phyloP scores from a whole-genome alignment of 345 rosid genomes.

The Gossypium bickii region DNA sequence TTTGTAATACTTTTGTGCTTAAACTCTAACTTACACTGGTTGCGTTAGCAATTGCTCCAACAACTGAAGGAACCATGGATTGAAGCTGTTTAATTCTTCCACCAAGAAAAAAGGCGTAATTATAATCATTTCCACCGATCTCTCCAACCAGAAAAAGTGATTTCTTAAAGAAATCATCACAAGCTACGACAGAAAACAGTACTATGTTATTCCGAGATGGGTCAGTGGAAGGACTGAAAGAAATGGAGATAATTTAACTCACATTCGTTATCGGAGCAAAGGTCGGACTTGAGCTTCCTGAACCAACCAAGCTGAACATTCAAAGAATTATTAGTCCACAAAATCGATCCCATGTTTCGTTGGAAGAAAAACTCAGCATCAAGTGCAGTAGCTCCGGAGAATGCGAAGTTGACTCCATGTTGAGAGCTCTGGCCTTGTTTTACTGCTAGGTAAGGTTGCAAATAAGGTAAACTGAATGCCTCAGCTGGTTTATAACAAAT shows the following conservation, averaged over 20 bases:
- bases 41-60: slow-evolving; percentile 39
- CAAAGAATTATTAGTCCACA: slow-evolving; percentile 47
- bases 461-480: slow-evolving; percentile 44
- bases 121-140: slow-evolving; percentile 78
- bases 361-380: slow-evolving; percentile 35
- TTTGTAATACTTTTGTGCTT: slow-evolving; percentile 14
- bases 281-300: slow-evolving; percentile 49
- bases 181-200: slow-evolving; percentile 45
- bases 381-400: slow-evolving; percentile 66
- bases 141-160: slow-evolving; percentile 66
- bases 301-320: slow-evolving; percentile 59
- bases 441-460: slow-evolving; percentile 46
- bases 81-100: slow-evolving; percentile 31
- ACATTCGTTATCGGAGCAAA: slow-evolving; percentile 48
- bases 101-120: slow-evolving; percentile 40
- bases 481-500: slow-evolving; percentile 41
- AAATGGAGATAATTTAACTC: not conserved
- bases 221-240: not conserved
- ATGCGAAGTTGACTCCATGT: slow-evolving; percentile 57
- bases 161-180: slow-evolving; percentile 43
- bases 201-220: not conserved
- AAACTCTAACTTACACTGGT: slow-evolving; percentile 41
- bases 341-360: slow-evolving; percentile 23
- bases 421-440: slow-evolving; percentile 14
- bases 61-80: slow-evolving; percentile 45